These are phyloP conservation scores for Tricholomella constricta DNA, from an alignment of 768 basidiomycete genomes.

Conservation along the genomic window DNA sequence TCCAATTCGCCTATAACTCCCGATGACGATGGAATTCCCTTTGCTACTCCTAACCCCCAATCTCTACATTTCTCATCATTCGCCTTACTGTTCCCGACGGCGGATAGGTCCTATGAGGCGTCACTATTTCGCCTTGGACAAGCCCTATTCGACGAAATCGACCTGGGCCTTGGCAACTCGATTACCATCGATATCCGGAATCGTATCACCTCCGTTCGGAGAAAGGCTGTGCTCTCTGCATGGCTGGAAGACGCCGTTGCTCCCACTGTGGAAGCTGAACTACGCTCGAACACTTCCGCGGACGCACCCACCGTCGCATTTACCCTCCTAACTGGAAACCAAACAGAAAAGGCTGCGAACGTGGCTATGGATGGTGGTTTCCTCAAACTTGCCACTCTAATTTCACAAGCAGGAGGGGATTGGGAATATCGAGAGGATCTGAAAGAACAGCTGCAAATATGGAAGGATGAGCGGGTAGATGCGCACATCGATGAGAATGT, in stretches of 20 bases:
- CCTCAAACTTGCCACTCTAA: constrained; percentile 83
- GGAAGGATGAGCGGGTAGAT: constrained; percentile 79
- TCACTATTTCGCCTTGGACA: constrained; percentile 85
- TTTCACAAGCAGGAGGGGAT: constrained; percentile 86
- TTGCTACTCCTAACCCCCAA: constrained; percentile 59
- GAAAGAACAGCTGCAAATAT: constrained; percentile 73
- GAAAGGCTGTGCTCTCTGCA: constrained; percentile 76
- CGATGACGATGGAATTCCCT: constrained; percentile 72
- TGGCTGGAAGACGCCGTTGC: constrained; percentile 84
- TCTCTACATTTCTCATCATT: constrained; percentile 81
- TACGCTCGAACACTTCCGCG: constrained; percentile 41
- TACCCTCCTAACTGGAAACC: constrained; percentile 81
- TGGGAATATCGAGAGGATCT: constrained; percentile 73
- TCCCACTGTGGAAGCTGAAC: constrained; percentile 69
- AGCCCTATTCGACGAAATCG: constrained; percentile 85
- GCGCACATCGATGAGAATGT: constrained; percentile 65
- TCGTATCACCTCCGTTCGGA: constrained; percentile 61
- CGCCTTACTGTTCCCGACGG: constrained; percentile 64
- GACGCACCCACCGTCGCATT: constrained; percentile 61
- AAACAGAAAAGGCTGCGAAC: constrained; percentile 81
- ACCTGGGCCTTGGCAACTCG: constrained; percentile 56
- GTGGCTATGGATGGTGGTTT: constrained; percentile 75
- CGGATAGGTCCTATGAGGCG: constrained; percentile 75
- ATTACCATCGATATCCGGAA: constrained; percentile 64
- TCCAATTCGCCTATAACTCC: constrained; percentile 68